Base-by-base conservation (phyloP, 2,329 filamentous ascomycete species). In the Nemania sp. region DNA sequence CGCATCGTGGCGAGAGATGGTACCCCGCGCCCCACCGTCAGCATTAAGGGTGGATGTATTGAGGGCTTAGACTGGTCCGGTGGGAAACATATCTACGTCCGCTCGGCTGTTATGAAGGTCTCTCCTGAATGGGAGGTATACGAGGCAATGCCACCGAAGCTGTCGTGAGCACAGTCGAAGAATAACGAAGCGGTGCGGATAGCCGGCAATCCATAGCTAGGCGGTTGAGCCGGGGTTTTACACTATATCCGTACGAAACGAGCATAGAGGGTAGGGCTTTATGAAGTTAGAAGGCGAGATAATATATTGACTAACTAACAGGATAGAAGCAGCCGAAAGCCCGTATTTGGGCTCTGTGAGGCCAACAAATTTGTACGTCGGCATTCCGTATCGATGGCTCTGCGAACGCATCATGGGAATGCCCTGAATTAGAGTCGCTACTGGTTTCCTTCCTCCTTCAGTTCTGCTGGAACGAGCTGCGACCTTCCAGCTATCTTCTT, bases 41-140 rank as follows among this genome's bases (percentile, higher is more conserved):
- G 78, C 20, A 74, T 87, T 69, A 87, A 86, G 75, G 85, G 82
- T 3, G 84, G 85, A 0, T 77, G 80, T 11, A 67, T 86, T 18
- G 73, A 82, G 22, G 83, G 80, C 0, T 70, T 86, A 32, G 76
- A 78, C 32, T 82, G 82, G 77, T 72, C 77, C 1, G 74, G 72
- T 0, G 82, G 77, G 0, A 78, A 74, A 64, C 85, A 87, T 64
- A 86, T 86, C 20, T 87, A 79, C 66, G 80, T 80, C 2, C 76
- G 77, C 56, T 79, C 79, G 11, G 84, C 85, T 0, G 81, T 84
- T 10, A 77, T 86, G 11, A 75, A 78, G 35, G 80, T 86, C 6
- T 82, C 84, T 0, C 75, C 77, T 1, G 82, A 72, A 8, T 76
- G 73, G 66, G 75, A 77, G 65, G 64, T 72, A 54, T 77, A 77